Percentiles rank a stretch among this genome's conserved stretches.
Evolutionary conservation across 768 basidiomycete genomes (phyloP).

Genomic region (Leccinum boreale): DNA sequence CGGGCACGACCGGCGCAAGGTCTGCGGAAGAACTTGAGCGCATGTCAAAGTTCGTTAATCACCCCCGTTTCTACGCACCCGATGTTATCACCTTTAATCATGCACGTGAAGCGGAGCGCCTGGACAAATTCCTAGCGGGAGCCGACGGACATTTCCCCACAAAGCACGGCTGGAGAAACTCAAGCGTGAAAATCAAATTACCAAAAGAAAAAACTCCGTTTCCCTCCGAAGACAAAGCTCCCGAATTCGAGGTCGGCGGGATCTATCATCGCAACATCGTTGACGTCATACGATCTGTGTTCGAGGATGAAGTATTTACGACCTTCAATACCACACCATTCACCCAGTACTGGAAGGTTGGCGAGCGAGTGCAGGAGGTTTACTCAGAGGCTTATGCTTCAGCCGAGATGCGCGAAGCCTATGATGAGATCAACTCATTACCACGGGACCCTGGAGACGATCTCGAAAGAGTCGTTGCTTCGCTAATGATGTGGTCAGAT

Average conservation of each 20-base stretch:
- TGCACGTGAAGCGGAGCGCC: not conserved
- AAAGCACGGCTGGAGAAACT: constrained; percentile 3
- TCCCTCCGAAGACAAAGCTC: not conserved
- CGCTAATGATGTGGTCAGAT: constrained; percentile 11
- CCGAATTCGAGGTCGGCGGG: not conserved
- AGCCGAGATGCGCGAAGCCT: constrained; percentile 1
- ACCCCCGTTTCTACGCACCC: constrained; percentile 16
- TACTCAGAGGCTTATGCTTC: not conserved
- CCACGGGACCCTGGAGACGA: not conserved
- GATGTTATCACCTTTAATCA: too few species aligned
- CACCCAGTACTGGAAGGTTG: not conserved
- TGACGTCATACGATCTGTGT: not conserved
- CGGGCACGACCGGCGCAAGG: constrained; percentile 22
- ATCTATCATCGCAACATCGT: constrained; percentile 1
- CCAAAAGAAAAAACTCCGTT: not conserved
- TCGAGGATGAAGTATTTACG: not conserved
- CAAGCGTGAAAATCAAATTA: not conserved
- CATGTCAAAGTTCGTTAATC: constrained; percentile 23
- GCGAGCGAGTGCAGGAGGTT: not conserved
- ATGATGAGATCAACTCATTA: not conserved
- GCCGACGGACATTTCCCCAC: not conserved
- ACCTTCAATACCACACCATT: not conserved
- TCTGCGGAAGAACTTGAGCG: constrained; percentile 24
- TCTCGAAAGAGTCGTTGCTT: not conserved
- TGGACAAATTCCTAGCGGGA: not conserved